These are phyloP conservation scores for Apiotrichum laibachii DNA, from an alignment of 1,284 basidiomycete genomes.

Conservation along the genomic window DNA sequence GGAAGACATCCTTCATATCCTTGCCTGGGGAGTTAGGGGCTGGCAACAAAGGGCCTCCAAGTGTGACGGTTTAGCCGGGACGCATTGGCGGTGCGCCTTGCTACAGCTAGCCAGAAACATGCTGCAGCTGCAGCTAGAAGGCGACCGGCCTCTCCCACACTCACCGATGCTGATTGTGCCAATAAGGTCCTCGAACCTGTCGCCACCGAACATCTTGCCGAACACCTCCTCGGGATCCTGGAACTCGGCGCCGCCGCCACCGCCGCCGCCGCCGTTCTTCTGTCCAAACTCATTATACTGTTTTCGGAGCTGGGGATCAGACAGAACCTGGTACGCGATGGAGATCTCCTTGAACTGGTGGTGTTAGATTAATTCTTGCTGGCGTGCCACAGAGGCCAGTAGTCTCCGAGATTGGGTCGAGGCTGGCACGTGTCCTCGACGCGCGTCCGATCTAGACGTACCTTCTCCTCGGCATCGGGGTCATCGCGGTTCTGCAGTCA, in stretches of 20 bases:
- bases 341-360: slow-evolving; percentile 76
- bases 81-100: too few relatives aligned
- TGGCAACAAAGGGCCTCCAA: too few relatives aligned
- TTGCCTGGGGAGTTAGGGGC: slow-evolving; percentile 60
- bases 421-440: background rate
- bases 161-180: slow-evolving; percentile 53
- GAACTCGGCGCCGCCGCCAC: slow-evolving; percentile 36
- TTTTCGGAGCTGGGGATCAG: slow-evolving; percentile 74
- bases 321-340: slow-evolving; percentile 79
- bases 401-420: too few relatives aligned
- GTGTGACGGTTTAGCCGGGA: too few relatives aligned
- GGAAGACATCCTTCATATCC: slow-evolving; percentile 97
- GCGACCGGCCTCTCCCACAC: slow-evolving; percentile 7
- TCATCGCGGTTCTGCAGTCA: slow-evolving; percentile 77
- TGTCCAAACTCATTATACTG: slow-evolving; percentile 85
- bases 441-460: slow-evolving; percentile 49
- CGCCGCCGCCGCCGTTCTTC: slow-evolving; percentile 48
- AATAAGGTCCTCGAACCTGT: slow-evolving; percentile 55
- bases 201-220: slow-evolving; percentile 76
- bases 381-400: too few relatives aligned
- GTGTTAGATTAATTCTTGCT: background rate
- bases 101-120: too few relatives aligned
- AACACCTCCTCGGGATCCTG: slow-evolving; percentile 83
- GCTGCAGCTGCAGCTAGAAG: background rate
- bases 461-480: slow-evolving; percentile 79